phyloP scores from a whole-genome alignment of 1,284 basidiomycete species.

The Xerocomus nothofagi region DNA sequence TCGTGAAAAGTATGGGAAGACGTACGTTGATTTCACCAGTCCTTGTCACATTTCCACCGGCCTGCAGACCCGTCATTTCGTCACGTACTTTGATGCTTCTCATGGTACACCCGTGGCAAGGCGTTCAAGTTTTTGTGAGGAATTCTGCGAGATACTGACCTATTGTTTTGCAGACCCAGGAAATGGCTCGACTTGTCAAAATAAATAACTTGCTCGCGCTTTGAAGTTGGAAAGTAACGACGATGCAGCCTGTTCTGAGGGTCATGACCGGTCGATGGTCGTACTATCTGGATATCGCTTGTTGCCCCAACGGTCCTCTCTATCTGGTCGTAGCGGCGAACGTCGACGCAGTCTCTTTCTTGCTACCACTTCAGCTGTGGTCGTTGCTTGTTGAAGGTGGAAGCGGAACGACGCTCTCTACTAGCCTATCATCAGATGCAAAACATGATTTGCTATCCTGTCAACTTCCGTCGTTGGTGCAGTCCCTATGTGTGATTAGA shows the following conservation, averaged over 20 bases:
- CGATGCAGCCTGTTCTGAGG: neutral
- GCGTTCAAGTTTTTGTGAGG: no score
- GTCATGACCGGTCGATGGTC: neutral
- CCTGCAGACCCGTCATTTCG: no score
- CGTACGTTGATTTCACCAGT: neutral
- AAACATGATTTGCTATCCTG: neutral
- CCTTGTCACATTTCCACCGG: neutral
- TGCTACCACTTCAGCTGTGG: neutral
- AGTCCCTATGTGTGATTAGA: conserved; percentile 2
- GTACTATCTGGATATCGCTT: neutral
- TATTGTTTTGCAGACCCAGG: neutral
- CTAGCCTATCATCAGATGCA: neutral
- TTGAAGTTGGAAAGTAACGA: neutral
- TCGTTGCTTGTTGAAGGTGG: neutral
- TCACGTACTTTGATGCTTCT: conserved; percentile 1
- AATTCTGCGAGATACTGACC: neutral
- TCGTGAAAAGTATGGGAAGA: neutral
- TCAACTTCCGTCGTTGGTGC: neutral
- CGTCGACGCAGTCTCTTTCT: no score
- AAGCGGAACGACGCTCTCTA: neutral
- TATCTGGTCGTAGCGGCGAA: neutral
- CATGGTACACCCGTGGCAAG: no score
- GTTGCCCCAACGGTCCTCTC: neutral
- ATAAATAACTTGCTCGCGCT: no score
- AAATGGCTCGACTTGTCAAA: neutral